Evolutionary conservation across 441 rosid genomes (phyloP).

Genomic region (Gossypium schwendimanii): DNA sequence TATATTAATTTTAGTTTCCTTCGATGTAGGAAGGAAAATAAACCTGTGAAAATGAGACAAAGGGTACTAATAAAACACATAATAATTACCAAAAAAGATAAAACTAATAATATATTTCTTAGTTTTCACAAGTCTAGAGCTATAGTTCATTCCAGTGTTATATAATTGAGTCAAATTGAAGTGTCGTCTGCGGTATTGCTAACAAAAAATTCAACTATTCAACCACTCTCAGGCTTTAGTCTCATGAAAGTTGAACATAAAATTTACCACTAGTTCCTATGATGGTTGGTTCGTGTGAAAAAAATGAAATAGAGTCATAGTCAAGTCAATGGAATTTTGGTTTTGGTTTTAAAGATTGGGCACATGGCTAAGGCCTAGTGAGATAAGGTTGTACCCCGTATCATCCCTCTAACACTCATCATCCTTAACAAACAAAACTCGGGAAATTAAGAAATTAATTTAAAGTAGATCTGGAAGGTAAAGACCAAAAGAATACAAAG

Average conservation of each 20-base stretch:
- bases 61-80: too few relatives aligned
- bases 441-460: neutral
- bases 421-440: neutral
- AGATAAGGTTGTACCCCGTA: neutral
- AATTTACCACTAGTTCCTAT: neutral
- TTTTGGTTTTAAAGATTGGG: neutral
- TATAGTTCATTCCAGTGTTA: neutral
- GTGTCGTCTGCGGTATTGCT: neutral
- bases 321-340: neutral
- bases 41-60: neutral
- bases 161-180: neutral
- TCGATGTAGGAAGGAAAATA: neutral
- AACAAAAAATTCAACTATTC: neutral
- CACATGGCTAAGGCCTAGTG: neutral
- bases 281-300: neutral
- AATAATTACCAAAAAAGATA: too few relatives aligned
- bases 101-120: too few relatives aligned
- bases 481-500: neutral
- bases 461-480: neutral
- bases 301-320: neutral
- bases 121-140: neutral
- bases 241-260: neutral
- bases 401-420: neutral
- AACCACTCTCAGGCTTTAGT: neutral
- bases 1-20: neutral